Conservation (phyloP, 768 basidiomycete species). For the Pholiota microspora region DNA sequence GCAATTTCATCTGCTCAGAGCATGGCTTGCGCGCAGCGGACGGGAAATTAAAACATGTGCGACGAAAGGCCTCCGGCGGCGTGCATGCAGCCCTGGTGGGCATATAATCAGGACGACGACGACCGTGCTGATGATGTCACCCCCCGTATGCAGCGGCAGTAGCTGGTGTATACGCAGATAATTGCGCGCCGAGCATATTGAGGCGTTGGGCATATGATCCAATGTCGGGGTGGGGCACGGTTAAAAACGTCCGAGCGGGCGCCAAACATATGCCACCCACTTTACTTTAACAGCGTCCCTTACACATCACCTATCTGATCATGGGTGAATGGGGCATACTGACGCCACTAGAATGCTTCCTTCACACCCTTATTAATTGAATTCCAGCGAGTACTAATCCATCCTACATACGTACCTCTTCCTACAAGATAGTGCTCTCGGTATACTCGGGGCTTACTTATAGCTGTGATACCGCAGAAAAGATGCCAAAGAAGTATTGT, state of each 20-base stretch:
- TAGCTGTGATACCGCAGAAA: too few species aligned
- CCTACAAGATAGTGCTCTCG: too few species aligned
- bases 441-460: too few species aligned
- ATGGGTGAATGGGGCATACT: not conserved
- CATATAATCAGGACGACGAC: too few species aligned
- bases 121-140: constrained; percentile 9
- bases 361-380: not conserved
- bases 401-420: too few species aligned
- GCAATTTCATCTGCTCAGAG: too few species aligned
- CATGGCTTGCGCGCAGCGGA: too few species aligned
- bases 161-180: not conserved
- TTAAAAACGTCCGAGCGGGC: not conserved
- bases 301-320: not conserved
- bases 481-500: too few species aligned
- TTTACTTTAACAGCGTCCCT: not conserved
- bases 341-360: not conserved
- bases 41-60: too few species aligned
- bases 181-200: not conserved
- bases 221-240: not conserved
- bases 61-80: too few species aligned
- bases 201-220: not conserved
- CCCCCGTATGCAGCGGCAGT: constrained; percentile 9
- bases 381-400: not conserved
- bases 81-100: too few species aligned
- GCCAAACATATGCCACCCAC: not conserved